These are phyloP conservation scores for Ophiostoma sp. DNA, from an alignment of 2,329 filamentous ascomycete species.

Conservation along the genomic window DNA sequence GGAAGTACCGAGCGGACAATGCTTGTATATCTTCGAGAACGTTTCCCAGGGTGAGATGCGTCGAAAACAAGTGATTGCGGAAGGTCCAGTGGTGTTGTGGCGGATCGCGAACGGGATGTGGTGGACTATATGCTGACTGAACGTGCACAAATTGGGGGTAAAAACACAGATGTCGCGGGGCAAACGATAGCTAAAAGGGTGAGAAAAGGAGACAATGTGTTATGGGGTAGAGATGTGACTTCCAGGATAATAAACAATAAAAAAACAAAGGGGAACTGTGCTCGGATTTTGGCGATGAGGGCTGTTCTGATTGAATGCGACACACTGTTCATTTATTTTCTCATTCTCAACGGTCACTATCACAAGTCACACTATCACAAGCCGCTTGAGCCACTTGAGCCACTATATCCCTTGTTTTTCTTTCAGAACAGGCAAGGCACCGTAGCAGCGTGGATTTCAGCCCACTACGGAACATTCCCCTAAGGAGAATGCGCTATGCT, in stretches of 20 bases:
- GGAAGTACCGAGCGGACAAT: neutral
- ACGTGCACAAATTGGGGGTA: neutral
- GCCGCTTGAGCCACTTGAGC: neutral
- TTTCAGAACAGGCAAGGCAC: slow-evolving; percentile 7
- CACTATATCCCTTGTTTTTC: neutral
- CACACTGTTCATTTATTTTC: neutral
- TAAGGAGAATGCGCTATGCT: neutral
- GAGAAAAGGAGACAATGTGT: neutral
- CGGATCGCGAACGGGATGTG: neutral
- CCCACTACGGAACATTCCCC: neutral
- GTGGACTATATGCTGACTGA: slow-evolving; percentile 11
- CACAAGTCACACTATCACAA: neutral
- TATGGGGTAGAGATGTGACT: too few species aligned
- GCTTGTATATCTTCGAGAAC: neutral
- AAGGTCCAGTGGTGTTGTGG: neutral
- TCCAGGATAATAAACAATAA: neutral
- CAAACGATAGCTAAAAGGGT: neutral
- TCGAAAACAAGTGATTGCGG: neutral
- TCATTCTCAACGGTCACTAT: neutral
- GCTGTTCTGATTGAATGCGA: slow-evolving; percentile 2
- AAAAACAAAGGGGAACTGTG: neutral
- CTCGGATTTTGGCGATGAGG: neutral
- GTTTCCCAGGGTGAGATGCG: too few species aligned
- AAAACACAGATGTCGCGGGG: neutral
- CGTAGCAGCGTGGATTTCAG: neutral